These are phyloP conservation scores for Hortiboletus campestris DNA, from an alignment of 768 basidiomycete species.

Conservation along the genomic window DNA sequence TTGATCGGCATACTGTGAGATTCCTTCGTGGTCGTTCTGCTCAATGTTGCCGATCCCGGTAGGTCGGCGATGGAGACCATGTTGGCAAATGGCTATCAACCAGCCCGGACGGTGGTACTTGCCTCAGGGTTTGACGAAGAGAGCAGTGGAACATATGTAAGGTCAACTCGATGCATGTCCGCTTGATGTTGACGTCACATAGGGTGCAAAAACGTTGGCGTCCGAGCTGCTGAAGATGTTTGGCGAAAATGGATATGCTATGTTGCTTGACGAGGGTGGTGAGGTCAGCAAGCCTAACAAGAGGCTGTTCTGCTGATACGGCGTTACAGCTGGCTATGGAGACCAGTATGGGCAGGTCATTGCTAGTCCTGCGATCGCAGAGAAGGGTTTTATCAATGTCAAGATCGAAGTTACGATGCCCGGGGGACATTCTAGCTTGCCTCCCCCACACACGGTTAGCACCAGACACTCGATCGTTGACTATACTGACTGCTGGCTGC, in stretches of 20 bases:
- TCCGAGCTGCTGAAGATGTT: slow-evolving; percentile 54
- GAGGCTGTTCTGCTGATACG: background rate
- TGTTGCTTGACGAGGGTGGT: slow-evolving; percentile 91
- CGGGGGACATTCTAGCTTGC: slow-evolving; percentile 86
- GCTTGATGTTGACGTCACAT: background rate
- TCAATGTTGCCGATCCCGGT: background rate
- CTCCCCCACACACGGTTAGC: slow-evolving; percentile 73
- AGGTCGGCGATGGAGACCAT: slow-evolving; percentile 63
- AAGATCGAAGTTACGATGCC: slow-evolving; percentile 61
- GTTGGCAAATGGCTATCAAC: slow-evolving; percentile 59
- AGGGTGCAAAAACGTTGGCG: slow-evolving; percentile 57
- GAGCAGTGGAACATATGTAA: slow-evolving; percentile 49
- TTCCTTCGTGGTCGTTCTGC: background rate
- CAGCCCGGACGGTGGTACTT: slow-evolving; percentile 59
- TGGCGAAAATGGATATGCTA: slow-evolving; percentile 68
- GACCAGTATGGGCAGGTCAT: slow-evolving; percentile 53
- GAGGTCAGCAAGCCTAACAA: slow-evolving; percentile 17
- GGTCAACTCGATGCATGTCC: background rate
- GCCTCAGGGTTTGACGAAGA: slow-evolving; percentile 81
- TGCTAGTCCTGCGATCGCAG: slow-evolving; percentile 62
- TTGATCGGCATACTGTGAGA: slow-evolving; percentile 61
- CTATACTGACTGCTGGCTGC: slow-evolving; percentile 10
- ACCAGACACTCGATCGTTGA: background rate
- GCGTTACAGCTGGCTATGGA: slow-evolving; percentile 44
- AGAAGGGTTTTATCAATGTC: slow-evolving; percentile 71